A percentile compares a stretch with the other conserved stretches of the same genome.
Conservation (phyloP, 768 basidiomycete genomes). For the Termitomyces sp. region DNA sequence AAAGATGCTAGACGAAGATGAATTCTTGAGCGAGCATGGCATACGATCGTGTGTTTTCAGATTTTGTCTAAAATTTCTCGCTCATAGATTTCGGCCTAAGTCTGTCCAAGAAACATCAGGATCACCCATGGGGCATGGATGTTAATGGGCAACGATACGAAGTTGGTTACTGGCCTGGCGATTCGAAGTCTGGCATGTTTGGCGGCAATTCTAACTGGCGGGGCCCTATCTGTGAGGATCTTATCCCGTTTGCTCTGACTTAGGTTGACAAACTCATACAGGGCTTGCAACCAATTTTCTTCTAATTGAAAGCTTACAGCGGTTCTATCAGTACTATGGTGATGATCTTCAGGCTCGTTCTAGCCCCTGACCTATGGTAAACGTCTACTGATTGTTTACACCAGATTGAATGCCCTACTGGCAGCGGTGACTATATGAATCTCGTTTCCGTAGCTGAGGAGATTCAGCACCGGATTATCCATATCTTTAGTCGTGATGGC, state of each 20-base stretch:
- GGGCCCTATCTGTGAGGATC: constrained; percentile 72
- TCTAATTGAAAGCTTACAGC: constrained; percentile 91
- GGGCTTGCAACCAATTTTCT: constrained; percentile 97
- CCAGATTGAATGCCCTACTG: constrained; percentile 91
- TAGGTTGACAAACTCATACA: constrained; percentile 15
- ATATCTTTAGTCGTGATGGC: constrained; percentile 92
- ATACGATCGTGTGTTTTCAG: constrained; percentile 74
- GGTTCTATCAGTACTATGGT: constrained; percentile 98
- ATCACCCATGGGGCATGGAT: constrained; percentile 91
- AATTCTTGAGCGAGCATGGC: constrained; percentile 94
- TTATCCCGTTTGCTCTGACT: not conserved
- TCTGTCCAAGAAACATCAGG: constrained; percentile 84
- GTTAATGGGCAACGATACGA: constrained; percentile 90
- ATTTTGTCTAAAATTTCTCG: not conserved
- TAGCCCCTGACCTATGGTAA: too few relatives aligned
- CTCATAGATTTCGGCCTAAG: constrained; percentile 29
- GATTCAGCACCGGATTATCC: constrained; percentile 98
- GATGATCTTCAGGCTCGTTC: constrained; percentile 64
- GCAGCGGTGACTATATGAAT: constrained; percentile 97
- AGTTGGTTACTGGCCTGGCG: constrained; percentile 97
- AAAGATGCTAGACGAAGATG: constrained; percentile 96
- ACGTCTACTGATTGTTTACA: not conserved
- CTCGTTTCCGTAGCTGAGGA: constrained; percentile 92
- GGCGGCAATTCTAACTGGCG: constrained; percentile 98
- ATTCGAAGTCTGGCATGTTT: constrained; percentile 96